Base-by-base conservation (phyloP, 2,329 filamentous ascomycete genomes). In the Cytospora chrysosperma region DNA sequence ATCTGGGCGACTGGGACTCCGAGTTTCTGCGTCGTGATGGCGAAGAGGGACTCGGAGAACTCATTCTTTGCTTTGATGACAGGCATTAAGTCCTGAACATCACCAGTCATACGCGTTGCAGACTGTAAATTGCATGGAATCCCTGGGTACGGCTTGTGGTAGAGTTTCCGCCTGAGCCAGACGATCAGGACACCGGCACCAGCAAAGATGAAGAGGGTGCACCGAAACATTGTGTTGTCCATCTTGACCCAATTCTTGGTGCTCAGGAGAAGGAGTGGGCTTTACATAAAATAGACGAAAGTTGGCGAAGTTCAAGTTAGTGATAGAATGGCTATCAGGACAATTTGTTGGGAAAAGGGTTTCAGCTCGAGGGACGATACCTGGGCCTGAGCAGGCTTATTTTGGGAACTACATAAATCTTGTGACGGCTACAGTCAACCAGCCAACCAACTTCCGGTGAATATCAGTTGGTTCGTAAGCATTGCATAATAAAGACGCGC, bases 1-100 rank as follows among this genome's bases (percentile, higher is more conserved):
- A 74, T 17, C 57, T 74, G 72, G 9, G 67, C 63, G 37, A 74
- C 64, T 4, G 47, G 30, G 68, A 69, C 15, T 65, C 70, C 13
- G 10, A 59, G 50, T 7, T 63, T 59, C n/a, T 55, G 61, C 2
- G 50, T 63, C 4, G 32, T 54, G 19, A 63, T 49, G 3, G 61
- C 27, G 17, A 63, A 63, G 4, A 63, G 34, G 1, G 54, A 27
- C n/a, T 58, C 27, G 24, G 54, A 58, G 26, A 52, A 52, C 24
- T 62, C 54, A 30, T 62, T 52, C 10, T 43, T 62, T 9, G 52
- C 34, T 19, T 34, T 26, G 37, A 56, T 49, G 15, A 56, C 6
- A 8, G 59, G 51, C 4, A 61, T 37, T 4, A 56, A 17, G 13
- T 51, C 30, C 17, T 52, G 59, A 3, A 61, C 56, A 21, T 61